These are phyloP conservation scores for Clarireedia sp. DNA, from an alignment of 2,329 filamentous ascomycete genomes.

Conservation along the genomic window DNA sequence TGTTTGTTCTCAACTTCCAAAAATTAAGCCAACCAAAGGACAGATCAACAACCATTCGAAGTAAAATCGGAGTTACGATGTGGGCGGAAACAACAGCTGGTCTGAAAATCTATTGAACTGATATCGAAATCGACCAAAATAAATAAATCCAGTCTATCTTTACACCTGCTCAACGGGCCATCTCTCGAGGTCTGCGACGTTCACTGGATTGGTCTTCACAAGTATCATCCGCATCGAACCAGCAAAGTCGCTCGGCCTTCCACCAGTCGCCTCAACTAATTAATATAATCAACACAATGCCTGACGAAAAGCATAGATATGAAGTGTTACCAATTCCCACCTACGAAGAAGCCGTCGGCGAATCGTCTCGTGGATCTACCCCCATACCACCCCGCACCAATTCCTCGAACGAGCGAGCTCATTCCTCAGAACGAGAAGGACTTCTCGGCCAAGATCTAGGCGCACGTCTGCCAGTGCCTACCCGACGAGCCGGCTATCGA, in stretches of 20 bases:
- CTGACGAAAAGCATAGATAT: constrained; percentile 50
- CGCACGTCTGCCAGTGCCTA: constrained; percentile 31
- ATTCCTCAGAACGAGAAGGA: constrained; percentile 69
- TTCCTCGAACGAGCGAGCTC: constrained; percentile 48
- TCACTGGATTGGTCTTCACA: neutral
- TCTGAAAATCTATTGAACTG: constrained; percentile 15
- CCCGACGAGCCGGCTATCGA: constrained; percentile 55
- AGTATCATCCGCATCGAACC: constrained; percentile 3
- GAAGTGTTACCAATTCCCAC: constrained; percentile 66
- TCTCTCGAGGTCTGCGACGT: neutral
- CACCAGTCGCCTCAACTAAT: neutral
- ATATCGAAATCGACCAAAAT: neutral
- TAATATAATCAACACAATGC: constrained; percentile 21
- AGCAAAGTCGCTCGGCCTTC: neutral
- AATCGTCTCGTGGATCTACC: constrained; percentile 51
- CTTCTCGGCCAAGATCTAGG: constrained; percentile 52
- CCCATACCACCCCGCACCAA: constrained; percentile 49
- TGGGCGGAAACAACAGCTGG: constrained; percentile 22
- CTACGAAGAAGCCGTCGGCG: constrained; percentile 73
- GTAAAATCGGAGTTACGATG: constrained; percentile 11
- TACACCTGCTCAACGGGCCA: neutral
- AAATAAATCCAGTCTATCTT: neutral
- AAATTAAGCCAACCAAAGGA: neutral
- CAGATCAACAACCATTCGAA: constrained; percentile 12
- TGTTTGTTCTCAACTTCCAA: constrained; percentile 2